Conservation (phyloP, 306 rosid genomes). For the Glycine tomentella region DNA sequence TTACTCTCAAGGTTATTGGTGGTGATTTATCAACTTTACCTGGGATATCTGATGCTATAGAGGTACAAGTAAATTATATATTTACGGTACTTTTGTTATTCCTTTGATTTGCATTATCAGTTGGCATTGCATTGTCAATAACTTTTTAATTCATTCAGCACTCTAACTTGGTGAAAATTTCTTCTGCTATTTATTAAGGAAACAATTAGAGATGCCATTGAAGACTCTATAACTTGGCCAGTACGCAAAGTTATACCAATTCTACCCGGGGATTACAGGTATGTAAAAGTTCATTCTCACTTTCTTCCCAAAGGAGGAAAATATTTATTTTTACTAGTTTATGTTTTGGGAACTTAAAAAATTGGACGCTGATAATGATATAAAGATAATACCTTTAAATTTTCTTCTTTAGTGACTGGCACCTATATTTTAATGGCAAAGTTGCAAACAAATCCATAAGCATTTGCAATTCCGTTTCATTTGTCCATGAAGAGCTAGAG, state of each 20-base stretch:
- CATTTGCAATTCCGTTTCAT: neutral
- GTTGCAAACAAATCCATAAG: slow-evolving; percentile 21
- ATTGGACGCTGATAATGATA: neutral
- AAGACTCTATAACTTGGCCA: slow-evolving; percentile 95
- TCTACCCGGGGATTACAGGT: slow-evolving; percentile 93
- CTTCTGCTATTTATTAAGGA: slow-evolving; percentile 55
- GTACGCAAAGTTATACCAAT: slow-evolving; percentile 81
- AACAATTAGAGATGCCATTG: slow-evolving; percentile 89
- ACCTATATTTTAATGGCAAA: neutral
- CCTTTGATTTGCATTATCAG: slow-evolving; percentile 3
- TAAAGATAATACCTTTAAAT: neutral
- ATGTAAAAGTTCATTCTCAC: slow-evolving; percentile 38
- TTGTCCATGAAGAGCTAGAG: neutral
- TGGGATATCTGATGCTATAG: slow-evolving; percentile 84
- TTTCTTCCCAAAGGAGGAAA: slow-evolving; percentile 5
- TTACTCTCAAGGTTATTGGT: slow-evolving; percentile 83
- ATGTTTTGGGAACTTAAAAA: neutral
- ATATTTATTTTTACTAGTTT: neutral
- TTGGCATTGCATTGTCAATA: too few relatives aligned
- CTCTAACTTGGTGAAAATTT: neutral
- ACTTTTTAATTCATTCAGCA: neutral
- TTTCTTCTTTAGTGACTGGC: slow-evolving; percentile 3
- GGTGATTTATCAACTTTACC: slow-evolving; percentile 86
- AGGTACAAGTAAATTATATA: slow-evolving; percentile 60
- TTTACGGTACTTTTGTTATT: slow-evolving; percentile 31